These are phyloP conservation scores for Pleoardoris graminearum DNA, from an alignment of 2,329 filamentous ascomycete species.

Conservation along the genomic window DNA sequence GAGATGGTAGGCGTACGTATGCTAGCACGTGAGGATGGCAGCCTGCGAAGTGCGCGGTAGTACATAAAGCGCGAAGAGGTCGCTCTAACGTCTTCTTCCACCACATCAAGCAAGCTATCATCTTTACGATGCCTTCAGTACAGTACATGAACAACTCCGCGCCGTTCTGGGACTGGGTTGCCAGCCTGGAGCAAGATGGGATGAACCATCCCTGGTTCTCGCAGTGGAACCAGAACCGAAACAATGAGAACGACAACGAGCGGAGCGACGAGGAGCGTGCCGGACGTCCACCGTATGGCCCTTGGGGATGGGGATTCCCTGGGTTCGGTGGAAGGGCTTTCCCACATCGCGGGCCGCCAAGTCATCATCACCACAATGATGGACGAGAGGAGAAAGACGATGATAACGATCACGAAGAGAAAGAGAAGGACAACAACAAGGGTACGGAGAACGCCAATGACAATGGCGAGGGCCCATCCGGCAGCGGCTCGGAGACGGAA, in stretches of 20 bases:
- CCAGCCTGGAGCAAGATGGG: conserved; percentile 54
- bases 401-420: conserved; percentile 16
- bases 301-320: conserved; percentile 42
- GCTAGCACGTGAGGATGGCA: conserved; percentile 33
- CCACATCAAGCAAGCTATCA: conserved; percentile 6
- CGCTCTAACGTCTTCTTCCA: conserved; percentile 15
- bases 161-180: conserved; percentile 61
- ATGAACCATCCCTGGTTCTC: conserved; percentile 51
- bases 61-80: conserved; percentile 29
- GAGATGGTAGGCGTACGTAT: conserved; percentile 32
- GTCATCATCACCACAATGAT: conserved; percentile 16
- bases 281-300: conserved; percentile 26
- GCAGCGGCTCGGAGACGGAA: conserved; percentile 33
- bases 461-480: conserved; percentile 38
- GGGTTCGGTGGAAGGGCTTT: conserved; percentile 32
- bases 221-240: conserved; percentile 37
- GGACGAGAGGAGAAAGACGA: conserved; percentile 11
- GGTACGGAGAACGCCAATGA: conserved; percentile 18
- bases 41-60: conserved; percentile 26
- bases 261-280: conserved; percentile 18
- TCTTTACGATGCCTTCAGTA: conserved; percentile 54
- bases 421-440: conserved; percentile 19
- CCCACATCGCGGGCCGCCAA: conserved; percentile 36
- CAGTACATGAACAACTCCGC: conserved; percentile 57
- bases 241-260: conserved; percentile 26